These are phyloP conservation scores for Ophidiomyces ophidiicola DNA, from an alignment of 2,329 filamentous ascomycete genomes.

Conservation along the genomic window DNA sequence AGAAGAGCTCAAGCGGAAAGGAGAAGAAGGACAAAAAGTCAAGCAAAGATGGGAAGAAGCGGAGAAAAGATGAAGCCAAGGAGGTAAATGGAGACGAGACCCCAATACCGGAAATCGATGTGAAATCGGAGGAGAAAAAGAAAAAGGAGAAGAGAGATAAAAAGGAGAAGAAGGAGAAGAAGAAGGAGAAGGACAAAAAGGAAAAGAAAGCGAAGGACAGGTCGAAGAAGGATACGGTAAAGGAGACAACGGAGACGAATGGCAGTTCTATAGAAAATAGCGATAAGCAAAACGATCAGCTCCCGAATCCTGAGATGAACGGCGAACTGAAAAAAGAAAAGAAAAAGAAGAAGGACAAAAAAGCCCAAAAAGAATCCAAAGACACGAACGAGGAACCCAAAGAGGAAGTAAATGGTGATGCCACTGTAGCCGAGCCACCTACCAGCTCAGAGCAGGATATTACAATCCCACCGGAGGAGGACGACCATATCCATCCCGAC, in stretches of 20 bases:
- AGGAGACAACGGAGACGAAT: slow-evolving; percentile 16
- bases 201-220: slow-evolving; percentile 20
- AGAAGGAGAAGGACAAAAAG: slow-evolving; percentile 14
- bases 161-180: slow-evolving; percentile 14
- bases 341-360: slow-evolving; percentile 20
- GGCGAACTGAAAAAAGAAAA: too few relatives aligned
- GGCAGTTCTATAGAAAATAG: slow-evolving; percentile 3
- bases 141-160: slow-evolving; percentile 22
- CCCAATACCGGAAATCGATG: neutral
- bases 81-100: slow-evolving; percentile 2
- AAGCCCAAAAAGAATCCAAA: slow-evolving; percentile 15
- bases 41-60: slow-evolving; percentile 11
- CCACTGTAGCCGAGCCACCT: slow-evolving; percentile 14
- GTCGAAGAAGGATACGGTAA: slow-evolving; percentile 13
- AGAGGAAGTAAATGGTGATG: slow-evolving; percentile 11
- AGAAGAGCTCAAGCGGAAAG: slow-evolving; percentile 11
- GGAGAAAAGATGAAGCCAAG: slow-evolving; percentile 9
- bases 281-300: slow-evolving; percentile 7
- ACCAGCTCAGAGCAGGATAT: slow-evolving; percentile 15
- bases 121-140: slow-evolving; percentile 2
- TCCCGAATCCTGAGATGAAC: too few relatives aligned
- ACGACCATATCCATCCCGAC: slow-evolving; percentile 8
- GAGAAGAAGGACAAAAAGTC: slow-evolving; percentile 14
- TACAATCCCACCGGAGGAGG: too few relatives aligned
- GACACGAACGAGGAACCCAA: slow-evolving; percentile 11